Evolutionary conservation across 75 land plant species (phyloP).

Genomic region (Sequoiadendron giganteum): DNA sequence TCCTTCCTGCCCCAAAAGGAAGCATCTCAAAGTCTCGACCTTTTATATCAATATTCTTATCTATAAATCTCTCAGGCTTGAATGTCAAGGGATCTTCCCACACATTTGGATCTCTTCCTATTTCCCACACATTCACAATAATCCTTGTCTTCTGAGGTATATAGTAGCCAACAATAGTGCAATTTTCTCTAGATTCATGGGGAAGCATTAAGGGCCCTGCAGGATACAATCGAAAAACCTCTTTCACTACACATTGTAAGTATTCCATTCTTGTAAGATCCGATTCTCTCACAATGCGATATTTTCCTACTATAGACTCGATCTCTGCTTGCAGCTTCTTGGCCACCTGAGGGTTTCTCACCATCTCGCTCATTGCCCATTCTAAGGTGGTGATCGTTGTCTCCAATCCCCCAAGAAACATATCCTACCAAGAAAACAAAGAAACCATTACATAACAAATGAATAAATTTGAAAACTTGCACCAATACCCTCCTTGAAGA

Average conservation of each 20-base stretch:
- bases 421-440: not conserved
- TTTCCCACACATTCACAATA: conserved; percentile 11
- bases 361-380: not conserved
- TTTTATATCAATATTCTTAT: not conserved
- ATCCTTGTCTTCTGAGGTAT: conserved; percentile 7
- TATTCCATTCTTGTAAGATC: conserved; percentile 22
- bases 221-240: conserved; percentile 28
- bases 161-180: conserved; percentile 3
- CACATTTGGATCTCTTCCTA: conserved; percentile 12
- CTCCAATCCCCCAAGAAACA: not conserved
- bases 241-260: conserved; percentile 36
- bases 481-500: too few relatives aligned
- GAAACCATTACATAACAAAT: too few relatives aligned
- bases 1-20: conserved; percentile 12
- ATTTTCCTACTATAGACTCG: not conserved
- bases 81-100: conserved; percentile 1
- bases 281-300: conserved; percentile 27
- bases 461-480: too few relatives aligned
- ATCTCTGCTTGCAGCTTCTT: not conserved
- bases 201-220: conserved; percentile 18
- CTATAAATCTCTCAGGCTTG: conserved; percentile 16
- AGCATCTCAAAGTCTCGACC: conserved; percentile 11
- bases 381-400: not conserved
- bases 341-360: not conserved
- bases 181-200: not conserved